These are phyloP conservation scores for Russula abietina DNA, from an alignment of 768 basidiomycete species.

Conservation along the genomic window DNA sequence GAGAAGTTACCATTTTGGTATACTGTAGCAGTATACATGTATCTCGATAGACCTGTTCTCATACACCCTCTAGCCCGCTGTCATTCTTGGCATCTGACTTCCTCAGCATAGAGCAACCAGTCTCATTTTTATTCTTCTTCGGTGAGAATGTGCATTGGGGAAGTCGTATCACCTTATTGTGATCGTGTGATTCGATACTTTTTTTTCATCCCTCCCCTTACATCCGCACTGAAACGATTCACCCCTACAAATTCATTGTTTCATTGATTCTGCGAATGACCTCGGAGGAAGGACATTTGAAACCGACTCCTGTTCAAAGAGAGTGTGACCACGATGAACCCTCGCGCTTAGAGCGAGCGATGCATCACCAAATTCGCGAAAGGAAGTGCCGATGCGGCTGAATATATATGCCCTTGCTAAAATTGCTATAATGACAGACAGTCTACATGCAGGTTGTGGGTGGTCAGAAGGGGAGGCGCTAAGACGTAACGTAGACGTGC, in stretches of 20 bases:
- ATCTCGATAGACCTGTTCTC: conserved; percentile 9
- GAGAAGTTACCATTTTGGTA: conserved; percentile 14
- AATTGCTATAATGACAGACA: conserved; percentile 21
- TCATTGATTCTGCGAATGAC: not conserved
- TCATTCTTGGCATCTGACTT: conserved; percentile 7
- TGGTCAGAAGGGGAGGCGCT: conserved; percentile 10
- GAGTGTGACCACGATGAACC: not conserved
- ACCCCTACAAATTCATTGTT: not conserved
- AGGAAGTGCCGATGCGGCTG: conserved; percentile 4
- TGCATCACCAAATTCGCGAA: conserved; percentile 9
- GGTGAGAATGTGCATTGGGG: conserved; percentile 11
- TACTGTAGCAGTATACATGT: conserved; percentile 16
- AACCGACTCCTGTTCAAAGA: not conserved
- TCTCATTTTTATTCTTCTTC: conserved; percentile 6
- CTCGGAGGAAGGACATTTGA: not conserved
- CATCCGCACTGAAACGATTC: not conserved
- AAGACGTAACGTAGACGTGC: conserved; percentile 24
- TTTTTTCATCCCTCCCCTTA: not conserved
- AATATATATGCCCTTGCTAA: conserved; percentile 23
- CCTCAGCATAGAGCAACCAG: conserved; percentile 4
- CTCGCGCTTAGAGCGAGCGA: conserved; percentile 1
- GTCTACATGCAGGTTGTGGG: conserved; percentile 26
- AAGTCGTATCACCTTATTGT: conserved; percentile 17
- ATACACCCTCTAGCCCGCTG: conserved; percentile 5
- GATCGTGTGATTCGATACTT: not conserved